phyloP scores from a whole-genome alignment of 73 alveolate species.

The Symbiodinium pilosum region DNA sequence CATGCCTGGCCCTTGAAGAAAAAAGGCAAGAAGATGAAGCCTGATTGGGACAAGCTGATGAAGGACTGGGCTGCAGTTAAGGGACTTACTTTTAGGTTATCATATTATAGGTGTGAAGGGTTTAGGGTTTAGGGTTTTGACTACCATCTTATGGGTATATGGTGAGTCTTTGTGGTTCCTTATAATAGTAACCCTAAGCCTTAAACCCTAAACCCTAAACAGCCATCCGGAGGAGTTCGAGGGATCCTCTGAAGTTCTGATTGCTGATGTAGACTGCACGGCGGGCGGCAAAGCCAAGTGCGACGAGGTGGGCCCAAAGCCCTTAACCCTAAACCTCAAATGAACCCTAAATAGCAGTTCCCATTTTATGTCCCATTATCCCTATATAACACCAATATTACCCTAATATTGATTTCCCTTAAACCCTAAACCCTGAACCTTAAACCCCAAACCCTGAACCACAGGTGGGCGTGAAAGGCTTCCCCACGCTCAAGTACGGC shows the following conservation, averaged over 20 bases:
- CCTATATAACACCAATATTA: too few species aligned
- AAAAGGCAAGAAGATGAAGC: too few species aligned
- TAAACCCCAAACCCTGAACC: neutral
- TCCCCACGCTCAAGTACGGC: constrained; percentile 20
- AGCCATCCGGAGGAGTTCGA: neutral
- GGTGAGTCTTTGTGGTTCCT: neutral
- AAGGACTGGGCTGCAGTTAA: constrained; percentile 14
- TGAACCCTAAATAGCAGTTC: neutral
- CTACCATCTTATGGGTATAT: neutral
- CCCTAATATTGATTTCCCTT: too few species aligned
- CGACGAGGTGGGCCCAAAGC: constrained; percentile 18
- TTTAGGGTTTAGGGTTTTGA: neutral
- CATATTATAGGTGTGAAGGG: neutral
- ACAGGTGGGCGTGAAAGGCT: neutral
- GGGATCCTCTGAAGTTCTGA: neutral
- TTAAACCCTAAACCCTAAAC: too few species aligned
- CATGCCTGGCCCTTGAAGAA: too few species aligned
- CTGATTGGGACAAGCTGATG: too few species aligned
- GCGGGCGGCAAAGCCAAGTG: constrained; percentile 57
- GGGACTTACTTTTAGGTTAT: constrained; percentile 15
- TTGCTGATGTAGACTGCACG: constrained; percentile 94
- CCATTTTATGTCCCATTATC: neutral
- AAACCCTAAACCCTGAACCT: neutral
- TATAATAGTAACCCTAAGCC: too few species aligned
- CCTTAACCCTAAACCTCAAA: neutral